Evolutionary conservation across 495 filamentous ascomycete species (phyloP), one percentile per base, ranked within the genome.

Genomic region (Penicillium dipodomyicola): DNA sequence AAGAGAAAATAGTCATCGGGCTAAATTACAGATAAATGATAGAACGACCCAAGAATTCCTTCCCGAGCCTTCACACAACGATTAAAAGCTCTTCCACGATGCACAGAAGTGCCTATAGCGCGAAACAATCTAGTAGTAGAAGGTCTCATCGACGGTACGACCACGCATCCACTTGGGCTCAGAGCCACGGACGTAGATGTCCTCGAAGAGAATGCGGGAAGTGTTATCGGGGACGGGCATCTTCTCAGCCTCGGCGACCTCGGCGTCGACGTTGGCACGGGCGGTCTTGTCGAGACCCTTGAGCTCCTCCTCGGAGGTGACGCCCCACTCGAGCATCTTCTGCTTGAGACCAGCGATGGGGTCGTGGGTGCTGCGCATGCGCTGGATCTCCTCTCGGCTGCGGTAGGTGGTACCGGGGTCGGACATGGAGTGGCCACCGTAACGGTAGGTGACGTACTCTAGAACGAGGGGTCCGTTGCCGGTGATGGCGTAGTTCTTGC

Each of bases 401-500:
- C 94, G 89, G 85, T 98, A 98, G 62, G 94, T 98, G 70, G 94
- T 98, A 73, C 94, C 94, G 54, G 94, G 94, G 75, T 98, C 94
- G 71, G 90, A 96, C 94, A 98, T 98, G 72, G 90, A 95, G 86
- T 98, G 94, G 46, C 94, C 94, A 70, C 94, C 94, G 75, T 98
- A 98, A 57, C 94, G 87, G 87, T 98, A 98, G 66, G 94, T 98
- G 69, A 98, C 93, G 76, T 96, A 98, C 79, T 98, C 94, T 75
- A 96, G 85, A 67, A 98, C 95, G 49, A 98, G 80, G 49, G 94
- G 94, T 37, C 95, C 92, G 64, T 95, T 89, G 70, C 87, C 92
- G 55, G 82, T 78, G 54, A 79, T 72, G 57, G 89, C 86, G 79
- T 86, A 95, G 65, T 93, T 78, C 80, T 92, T 96, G 68, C 87